These are phyloP conservation scores for Pleurotus djamor DNA, from an alignment of 768 basidiomycete species.

Conservation along the genomic window DNA sequence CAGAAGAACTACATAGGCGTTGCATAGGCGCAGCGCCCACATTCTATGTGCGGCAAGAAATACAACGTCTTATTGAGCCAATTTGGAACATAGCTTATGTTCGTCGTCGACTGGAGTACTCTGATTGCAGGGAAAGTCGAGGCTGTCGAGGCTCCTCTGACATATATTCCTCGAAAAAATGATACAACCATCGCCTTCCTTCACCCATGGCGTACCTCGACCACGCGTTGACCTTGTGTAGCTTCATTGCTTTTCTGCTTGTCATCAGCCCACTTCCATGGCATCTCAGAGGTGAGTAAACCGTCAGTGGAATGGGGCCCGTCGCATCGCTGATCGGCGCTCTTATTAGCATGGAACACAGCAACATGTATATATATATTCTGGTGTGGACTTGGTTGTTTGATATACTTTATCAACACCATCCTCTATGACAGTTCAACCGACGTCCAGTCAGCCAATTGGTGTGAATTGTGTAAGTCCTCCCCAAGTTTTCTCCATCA, in stretches of 20 bases:
- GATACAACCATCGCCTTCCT: background rate
- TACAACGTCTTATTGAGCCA: too few relatives aligned
- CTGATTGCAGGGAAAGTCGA: too few relatives aligned
- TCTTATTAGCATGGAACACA: slow-evolving; percentile 39
- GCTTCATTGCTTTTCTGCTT: slow-evolving; percentile 1
- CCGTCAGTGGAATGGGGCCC: background rate
- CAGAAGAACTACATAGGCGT: too few relatives aligned
- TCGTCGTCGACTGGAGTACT: too few relatives aligned
- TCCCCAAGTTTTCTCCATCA: too few relatives aligned
- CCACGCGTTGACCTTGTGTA: background rate
- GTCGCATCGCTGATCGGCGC: background rate
- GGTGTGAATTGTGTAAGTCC: slow-evolving; percentile 4
- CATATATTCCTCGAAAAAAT: too few relatives aligned
- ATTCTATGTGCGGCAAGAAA: too few relatives aligned
- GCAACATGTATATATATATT: slow-evolving; percentile 52
- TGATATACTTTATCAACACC: slow-evolving; percentile 43
- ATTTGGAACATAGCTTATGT: too few relatives aligned
- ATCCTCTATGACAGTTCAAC: slow-evolving; percentile 29
- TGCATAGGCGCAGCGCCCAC: too few relatives aligned
- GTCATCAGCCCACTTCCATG: background rate
- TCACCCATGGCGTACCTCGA: background rate
- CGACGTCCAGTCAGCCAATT: background rate
- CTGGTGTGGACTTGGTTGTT: slow-evolving; percentile 41
- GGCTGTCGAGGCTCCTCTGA: too few relatives aligned
- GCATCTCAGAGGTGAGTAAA: background rate